Evolutionary conservation across 225 moss, liverwort and hornwort genomes (phyloP).

Genomic region (Sphagnum contortum): DNA sequence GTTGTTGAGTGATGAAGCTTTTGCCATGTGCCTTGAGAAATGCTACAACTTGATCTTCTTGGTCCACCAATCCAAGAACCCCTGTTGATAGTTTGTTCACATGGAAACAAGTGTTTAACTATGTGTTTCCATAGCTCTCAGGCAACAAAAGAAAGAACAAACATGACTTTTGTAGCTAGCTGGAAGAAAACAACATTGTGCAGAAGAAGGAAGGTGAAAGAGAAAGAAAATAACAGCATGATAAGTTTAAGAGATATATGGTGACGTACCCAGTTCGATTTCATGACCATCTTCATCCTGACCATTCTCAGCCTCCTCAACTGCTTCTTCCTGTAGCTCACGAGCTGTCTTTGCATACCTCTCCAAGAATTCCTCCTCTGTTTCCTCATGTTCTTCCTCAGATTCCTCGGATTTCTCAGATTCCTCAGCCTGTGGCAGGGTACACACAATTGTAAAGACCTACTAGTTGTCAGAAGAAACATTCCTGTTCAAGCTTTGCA

Average conservation of each 20-base stretch:
- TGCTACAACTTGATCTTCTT: slow-evolving; percentile 54
- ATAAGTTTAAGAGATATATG: too few relatives aligned
- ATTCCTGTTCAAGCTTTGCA: too few relatives aligned
- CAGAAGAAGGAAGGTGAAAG: not conserved
- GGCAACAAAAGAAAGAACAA: too few relatives aligned
- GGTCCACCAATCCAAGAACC: slow-evolving; percentile 68
- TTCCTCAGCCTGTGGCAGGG: slow-evolving; percentile 31
- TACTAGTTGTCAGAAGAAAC: too few relatives aligned
- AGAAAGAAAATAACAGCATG: not conserved
- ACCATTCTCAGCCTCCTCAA: slow-evolving; percentile 82
- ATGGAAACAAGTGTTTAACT: too few relatives aligned
- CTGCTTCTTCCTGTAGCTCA: slow-evolving; percentile 70
- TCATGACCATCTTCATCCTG: slow-evolving; percentile 97
- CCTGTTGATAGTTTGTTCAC: slow-evolving; percentile 11
- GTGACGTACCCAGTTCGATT: slow-evolving; percentile 70
- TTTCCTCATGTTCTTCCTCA: slow-evolving; percentile 58
- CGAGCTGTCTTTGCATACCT: slow-evolving; percentile 70
- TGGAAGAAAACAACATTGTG: not conserved
- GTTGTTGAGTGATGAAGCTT: slow-evolving; percentile 37
- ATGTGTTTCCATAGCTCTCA: slow-evolving; percentile 1
- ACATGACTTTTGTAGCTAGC: too few relatives aligned
- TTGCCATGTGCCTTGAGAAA: slow-evolving; percentile 49
- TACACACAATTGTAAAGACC: not conserved
- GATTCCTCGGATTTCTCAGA: slow-evolving; percentile 48
- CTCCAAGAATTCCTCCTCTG: slow-evolving; percentile 79